A percentile compares a stretch with the other conserved stretches of the same genome.
Conservation (phyloP, 331 rosid species). For the Quercus lobata region DNA sequence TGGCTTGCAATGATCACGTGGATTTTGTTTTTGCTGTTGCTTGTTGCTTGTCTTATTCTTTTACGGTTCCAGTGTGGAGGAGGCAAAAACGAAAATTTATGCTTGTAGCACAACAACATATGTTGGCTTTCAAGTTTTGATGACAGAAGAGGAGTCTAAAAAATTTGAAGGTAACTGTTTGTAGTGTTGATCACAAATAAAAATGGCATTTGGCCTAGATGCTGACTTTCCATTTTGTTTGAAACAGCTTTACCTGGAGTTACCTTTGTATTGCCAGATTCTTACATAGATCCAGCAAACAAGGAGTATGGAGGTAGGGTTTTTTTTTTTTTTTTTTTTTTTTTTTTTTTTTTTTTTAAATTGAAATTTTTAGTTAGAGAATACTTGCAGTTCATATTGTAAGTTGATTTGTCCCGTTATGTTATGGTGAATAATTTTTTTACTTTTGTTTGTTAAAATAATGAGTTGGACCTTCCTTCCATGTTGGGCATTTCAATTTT, state of each 20-base stretch:
- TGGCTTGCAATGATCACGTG: too few relatives aligned
- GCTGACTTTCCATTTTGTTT: conserved; percentile 4
- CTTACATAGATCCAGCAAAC: conserved; percentile 73
- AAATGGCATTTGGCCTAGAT: background rate
- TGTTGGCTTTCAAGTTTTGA: conserved; percentile 73
- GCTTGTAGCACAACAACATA: conserved; percentile 93
- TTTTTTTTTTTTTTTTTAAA: too few relatives aligned
- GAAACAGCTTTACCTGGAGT: conserved; percentile 68
- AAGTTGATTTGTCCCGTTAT: conserved; percentile 1
- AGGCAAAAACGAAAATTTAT: conserved; percentile 78
- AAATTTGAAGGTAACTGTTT: conserved; percentile 59
- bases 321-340: too few relatives aligned
- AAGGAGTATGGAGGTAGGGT: conserved; percentile 85
- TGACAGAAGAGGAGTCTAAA: conserved; percentile 86
- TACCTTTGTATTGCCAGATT: conserved; percentile 77
- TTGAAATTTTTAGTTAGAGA: background rate
- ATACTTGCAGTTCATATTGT: background rate
- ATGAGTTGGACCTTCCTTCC: background rate
- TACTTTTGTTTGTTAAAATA: background rate
- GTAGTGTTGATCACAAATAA: background rate
- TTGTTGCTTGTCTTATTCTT: background rate
- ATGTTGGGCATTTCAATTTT: background rate
- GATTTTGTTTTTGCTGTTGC: background rate
- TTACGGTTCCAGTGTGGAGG: conserved; percentile 58
- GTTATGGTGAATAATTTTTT: background rate